Percentiles rank a stretch among this genome's conserved stretches.
Evolutionary conservation across 176 grass and related monocot species (phyloP).

Genomic region (Stipa capillata): DNA sequence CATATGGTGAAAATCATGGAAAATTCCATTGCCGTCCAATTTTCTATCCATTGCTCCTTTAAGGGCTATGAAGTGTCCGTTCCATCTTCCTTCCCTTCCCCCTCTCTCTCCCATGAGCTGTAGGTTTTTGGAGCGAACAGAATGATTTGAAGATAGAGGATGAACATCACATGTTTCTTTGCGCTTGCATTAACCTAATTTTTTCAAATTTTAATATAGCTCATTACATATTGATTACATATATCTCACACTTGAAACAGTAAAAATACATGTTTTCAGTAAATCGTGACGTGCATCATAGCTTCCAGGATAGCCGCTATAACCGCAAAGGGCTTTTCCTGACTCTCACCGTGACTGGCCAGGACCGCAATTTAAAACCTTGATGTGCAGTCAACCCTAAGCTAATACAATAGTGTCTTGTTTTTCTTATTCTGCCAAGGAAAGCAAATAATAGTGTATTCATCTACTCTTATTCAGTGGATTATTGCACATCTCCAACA

Average conservation of each 20-base stretch:
- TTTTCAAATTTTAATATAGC: too few species aligned
- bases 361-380: neutral
- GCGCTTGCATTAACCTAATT: too few species aligned
- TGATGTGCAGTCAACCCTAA: neutral
- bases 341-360: neutral
- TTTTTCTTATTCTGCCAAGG: neutral
- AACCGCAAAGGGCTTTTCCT: neutral
- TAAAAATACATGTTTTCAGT: neutral
- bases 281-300: neutral
- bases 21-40: too few species aligned
- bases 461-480: constrained; percentile 45
- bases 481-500: constrained; percentile 86
- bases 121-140: too few species aligned
- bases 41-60: too few species aligned
- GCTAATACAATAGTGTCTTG: neutral
- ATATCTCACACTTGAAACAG: neutral
- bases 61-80: too few species aligned
- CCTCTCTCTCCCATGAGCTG: too few species aligned
- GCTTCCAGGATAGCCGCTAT: neutral
- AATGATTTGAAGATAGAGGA: too few species aligned
- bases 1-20: too few species aligned
- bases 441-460: constrained; percentile 1
- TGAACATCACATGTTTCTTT: too few species aligned
- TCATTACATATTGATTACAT: neutral
- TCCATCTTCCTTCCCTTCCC: too few species aligned